Evolutionary conservation across 176 grass and related monocot species (phyloP).

Genomic region (Musa schizocarpa): DNA sequence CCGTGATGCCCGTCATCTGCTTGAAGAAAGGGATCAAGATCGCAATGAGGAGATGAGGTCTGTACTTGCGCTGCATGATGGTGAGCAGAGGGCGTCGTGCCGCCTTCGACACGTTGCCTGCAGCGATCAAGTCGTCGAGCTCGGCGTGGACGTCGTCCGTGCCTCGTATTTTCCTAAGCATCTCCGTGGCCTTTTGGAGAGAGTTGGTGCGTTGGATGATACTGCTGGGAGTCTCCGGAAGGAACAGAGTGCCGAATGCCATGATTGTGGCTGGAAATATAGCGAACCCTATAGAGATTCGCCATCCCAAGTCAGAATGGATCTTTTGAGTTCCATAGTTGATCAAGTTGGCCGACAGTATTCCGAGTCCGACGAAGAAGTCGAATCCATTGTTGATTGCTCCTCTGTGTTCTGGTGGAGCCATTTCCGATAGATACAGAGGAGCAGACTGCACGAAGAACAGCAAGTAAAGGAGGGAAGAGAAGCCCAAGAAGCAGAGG

Average conservation of each 20-base stretch:
- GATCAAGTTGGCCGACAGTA: neutral
- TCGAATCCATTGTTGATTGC: neutral
- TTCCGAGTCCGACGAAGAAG: neutral
- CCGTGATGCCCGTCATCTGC: slow-evolving; percentile 2
- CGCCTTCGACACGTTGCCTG: neutral
- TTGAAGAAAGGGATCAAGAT: neutral
- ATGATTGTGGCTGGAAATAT: neutral
- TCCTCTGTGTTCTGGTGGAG: neutral
- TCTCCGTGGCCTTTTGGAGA: neutral
- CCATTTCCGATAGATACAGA: neutral
- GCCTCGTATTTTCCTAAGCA: slow-evolving; percentile 1
- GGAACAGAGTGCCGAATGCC: neutral
- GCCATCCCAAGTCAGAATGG: neutral
- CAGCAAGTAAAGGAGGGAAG: neutral
- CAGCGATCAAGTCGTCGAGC: neutral
- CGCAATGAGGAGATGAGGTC: neutral
- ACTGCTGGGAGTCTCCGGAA: neutral
- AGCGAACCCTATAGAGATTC: neutral
- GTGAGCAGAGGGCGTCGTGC: neutral
- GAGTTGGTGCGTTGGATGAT: neutral
- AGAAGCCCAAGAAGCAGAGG: neutral
- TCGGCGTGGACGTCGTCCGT: neutral
- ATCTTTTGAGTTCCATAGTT: neutral
- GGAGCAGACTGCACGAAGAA: neutral
- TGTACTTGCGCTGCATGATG: neutral